These are phyloP conservation scores for Sonneratia alba DNA, from an alignment of 345 rosid genomes.

Conservation along the genomic window DNA sequence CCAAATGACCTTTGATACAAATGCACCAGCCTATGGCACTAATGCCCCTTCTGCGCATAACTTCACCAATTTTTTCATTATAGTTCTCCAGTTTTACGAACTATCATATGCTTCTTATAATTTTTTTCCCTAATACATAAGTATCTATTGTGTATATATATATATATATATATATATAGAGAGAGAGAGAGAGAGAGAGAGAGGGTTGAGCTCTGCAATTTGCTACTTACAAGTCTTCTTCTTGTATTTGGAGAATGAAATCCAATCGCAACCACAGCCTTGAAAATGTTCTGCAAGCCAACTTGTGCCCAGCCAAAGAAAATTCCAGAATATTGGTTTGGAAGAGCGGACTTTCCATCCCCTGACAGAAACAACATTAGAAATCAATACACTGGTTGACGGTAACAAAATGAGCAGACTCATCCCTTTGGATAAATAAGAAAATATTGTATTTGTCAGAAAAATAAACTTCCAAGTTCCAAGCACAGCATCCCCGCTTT, in stretches of 20 bases:
- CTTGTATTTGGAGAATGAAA: slow-evolving; percentile 1
- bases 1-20: too few relatives aligned
- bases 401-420: background rate
- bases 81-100: too few relatives aligned
- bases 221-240: slow-evolving; percentile 17
- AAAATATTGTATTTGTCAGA: background rate
- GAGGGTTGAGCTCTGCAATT: background rate
- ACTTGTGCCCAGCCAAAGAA: slow-evolving; percentile 30
- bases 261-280: slow-evolving; percentile 22
- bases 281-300: slow-evolving; percentile 8
- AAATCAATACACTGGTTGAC: background rate
- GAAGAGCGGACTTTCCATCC: slow-evolving; percentile 14
- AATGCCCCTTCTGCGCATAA: too few relatives aligned
- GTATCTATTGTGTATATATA: too few relatives aligned
- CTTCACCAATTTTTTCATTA: too few relatives aligned
- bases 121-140: too few relatives aligned
- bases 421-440: background rate
- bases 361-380: background rate
- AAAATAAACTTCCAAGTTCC: background rate
- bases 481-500: background rate
- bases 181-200: slow-evolving; percentile 1
- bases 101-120: too few relatives aligned
- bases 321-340: slow-evolving; percentile 25
- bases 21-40: too few relatives aligned
- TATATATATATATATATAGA: background rate